Conservation (phyloP, 352 stramenopile genomes). For the Albugo laibachii region DNA sequence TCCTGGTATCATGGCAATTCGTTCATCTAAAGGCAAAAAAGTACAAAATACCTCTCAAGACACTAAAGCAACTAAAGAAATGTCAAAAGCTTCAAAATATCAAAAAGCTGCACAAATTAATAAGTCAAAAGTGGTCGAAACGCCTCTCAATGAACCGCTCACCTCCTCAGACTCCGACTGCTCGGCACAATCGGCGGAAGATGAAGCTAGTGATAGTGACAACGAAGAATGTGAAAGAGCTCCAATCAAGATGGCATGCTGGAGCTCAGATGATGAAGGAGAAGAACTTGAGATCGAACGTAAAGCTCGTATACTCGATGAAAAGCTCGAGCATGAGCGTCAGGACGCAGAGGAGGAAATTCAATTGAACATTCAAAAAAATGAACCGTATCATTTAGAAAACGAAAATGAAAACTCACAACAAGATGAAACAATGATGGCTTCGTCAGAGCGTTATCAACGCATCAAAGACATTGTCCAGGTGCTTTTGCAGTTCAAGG, state of each 20-base stretch:
- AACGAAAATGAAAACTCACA: constrained; percentile 57
- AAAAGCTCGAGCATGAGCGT: constrained; percentile 44
- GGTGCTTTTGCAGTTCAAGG: constrained; percentile 90
- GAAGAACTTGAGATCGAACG: constrained; percentile 75
- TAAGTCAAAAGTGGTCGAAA: too few species aligned
- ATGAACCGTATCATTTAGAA: constrained; percentile 62
- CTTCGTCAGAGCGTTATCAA: constrained; percentile 80
- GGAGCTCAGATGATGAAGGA: constrained; percentile 19
- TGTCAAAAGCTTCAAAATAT: too few species aligned
- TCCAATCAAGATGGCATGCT: not conserved
- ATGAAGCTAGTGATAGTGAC: too few species aligned
- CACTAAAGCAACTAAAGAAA: too few species aligned
- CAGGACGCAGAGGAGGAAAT: constrained; percentile 70
- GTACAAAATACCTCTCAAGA: too few species aligned
- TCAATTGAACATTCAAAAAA: constrained; percentile 72
- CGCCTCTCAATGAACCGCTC: too few species aligned
- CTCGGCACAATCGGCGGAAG: too few species aligned
- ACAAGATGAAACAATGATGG: constrained; percentile 24
- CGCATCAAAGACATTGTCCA: constrained; percentile 88
- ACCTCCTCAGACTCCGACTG: too few species aligned
- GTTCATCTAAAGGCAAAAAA: too few species aligned
- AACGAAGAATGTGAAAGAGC: too few species aligned
- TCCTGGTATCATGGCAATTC: too few species aligned
- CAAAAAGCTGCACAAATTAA: too few species aligned
- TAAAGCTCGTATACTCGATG: constrained; percentile 63